Evolutionary conservation across 805 yeast species (phyloP), one percentile per base, ranked within the genome.

Genomic region (Cyberlindnera xylosilytica): DNA sequence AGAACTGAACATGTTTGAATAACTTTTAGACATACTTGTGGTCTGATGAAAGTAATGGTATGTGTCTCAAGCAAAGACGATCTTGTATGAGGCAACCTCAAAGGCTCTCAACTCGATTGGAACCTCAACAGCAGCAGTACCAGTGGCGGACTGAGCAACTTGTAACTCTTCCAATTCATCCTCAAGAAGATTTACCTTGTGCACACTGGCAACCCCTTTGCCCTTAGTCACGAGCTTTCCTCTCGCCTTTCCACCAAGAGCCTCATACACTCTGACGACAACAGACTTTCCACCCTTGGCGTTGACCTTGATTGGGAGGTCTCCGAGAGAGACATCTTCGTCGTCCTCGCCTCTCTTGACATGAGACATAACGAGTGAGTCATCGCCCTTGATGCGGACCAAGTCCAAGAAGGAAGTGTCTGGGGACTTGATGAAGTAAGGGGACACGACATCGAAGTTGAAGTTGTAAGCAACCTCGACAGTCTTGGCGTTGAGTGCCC

Each of bases 301-400:
- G 35, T 70, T 42, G 2, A 35, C 29, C 34, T 50, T 69, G 34
- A 74, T 69, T 9, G 81, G 77, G 33, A 73, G 60, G 23, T 63
- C 62, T 39, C 78, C 75, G 7, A 65, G 54, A 20, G 66, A 69
- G 26, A 64, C 69, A 35, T 72, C 80, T 23, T 60, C 68, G 60
- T 91, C 97, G 57, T 84, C 88, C 58, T 90, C 97, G 11, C 87
- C 89, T 53, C 98, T 76, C 65, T 93, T 93, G 37, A 93, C 63
- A 50, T 87, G 80, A 4, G 91, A 79, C 37, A 91, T 61, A 6
- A 90, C 73, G 42, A 91, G 66, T 46, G 45, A 81, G 7, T 65
- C 65, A 46, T 77, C 79, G 17, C 87, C 85, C 8, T 57, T 38
- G 39, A 73, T 51, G 8, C 51, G 48, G 36, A 70, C 48, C 32